Conservation (phyloP, 148 eudicot species). For the Vaccinium myrtillus region DNA sequence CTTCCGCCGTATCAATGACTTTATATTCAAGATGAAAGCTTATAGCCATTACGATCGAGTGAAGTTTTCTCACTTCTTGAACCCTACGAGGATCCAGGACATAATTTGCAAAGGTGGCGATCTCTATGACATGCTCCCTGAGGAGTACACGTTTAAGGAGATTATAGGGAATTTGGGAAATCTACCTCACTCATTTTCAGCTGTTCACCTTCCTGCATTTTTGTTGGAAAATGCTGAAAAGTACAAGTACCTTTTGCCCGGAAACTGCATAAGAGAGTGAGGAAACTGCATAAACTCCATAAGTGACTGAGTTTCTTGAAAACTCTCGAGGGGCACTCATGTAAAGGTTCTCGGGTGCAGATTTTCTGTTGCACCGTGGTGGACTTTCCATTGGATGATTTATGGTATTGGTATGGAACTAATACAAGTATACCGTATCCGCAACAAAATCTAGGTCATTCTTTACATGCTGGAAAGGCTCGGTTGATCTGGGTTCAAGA, state of each 20-base stretch:
- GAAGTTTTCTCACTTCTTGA: slow-evolving; percentile 45
- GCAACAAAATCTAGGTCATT: slow-evolving; percentile 15
- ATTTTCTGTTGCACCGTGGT: slow-evolving; percentile 13
- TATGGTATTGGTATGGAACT: background rate
- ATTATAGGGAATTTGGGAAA: slow-evolving; percentile 53
- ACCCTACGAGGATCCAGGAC: slow-evolving; percentile 46
- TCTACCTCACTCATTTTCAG: slow-evolving; percentile 49
- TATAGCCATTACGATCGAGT: slow-evolving; percentile 56
- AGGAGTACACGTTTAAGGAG: slow-evolving; percentile 56
- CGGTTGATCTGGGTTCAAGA: background rate
- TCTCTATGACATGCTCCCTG: slow-evolving; percentile 57
- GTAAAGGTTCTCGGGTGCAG: slow-evolving; percentile 16
- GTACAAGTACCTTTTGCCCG: slow-evolving; percentile 56
- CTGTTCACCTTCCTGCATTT: slow-evolving; percentile 47
- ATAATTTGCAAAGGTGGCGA: slow-evolving; percentile 50
- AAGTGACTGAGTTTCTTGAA: slow-evolving; percentile 23
- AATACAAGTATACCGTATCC: background rate
- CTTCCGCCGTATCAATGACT: slow-evolving; percentile 44
- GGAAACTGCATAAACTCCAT: too few relatives aligned
- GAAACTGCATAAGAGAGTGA: slow-evolving; percentile 48
- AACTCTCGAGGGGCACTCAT: background rate
- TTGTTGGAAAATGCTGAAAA: slow-evolving; percentile 44
- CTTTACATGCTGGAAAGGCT: slow-evolving; percentile 4
- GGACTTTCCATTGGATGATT: background rate
- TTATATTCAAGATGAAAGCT: slow-evolving; percentile 63